Conservation (phyloP, 1,139 yeast genomes). For the Debaryomyces fabryi region DNA sequence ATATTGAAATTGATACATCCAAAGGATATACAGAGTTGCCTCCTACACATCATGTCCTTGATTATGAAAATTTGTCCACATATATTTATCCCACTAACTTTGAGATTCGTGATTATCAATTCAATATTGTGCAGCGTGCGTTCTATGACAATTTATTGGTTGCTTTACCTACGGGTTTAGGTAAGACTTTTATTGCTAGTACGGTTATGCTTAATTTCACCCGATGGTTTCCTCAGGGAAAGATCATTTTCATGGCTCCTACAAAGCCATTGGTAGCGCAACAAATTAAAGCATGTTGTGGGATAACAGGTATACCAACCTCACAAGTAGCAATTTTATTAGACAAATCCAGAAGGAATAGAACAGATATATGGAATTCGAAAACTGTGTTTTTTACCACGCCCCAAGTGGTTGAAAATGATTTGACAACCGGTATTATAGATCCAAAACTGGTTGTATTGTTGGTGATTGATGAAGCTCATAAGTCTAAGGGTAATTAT, state of each 20-base stretch:
- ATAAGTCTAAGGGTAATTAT: conserved; percentile 86
- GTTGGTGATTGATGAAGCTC: conserved; percentile 93
- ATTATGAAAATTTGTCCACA: conserved; percentile 42
- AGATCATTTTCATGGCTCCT: conserved; percentile 93
- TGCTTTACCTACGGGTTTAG: conserved; percentile 96
- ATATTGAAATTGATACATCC: not conserved
- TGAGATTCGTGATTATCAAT: conserved; percentile 86
- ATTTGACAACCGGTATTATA: conserved; percentile 70
- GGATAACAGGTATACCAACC: conserved; percentile 81
- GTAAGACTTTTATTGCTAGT: conserved; percentile 95
- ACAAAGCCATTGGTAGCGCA: conserved; percentile 97
- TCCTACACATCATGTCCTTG: conserved; percentile 56
- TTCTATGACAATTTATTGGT: conserved; percentile 76
- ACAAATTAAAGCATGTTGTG: conserved; percentile 91
- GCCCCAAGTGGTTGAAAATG: conserved; percentile 95
- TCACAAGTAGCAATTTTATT: conserved; percentile 77
- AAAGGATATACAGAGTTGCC: conserved; percentile 8
- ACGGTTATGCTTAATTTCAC: conserved; percentile 89
- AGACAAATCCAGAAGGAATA: conserved; percentile 65
- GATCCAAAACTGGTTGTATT: conserved; percentile 77
- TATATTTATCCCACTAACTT: conserved; percentile 86
- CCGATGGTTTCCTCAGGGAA: conserved; percentile 79
- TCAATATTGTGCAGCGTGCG: conserved; percentile 72
- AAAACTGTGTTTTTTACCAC: conserved; percentile 90
- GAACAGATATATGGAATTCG: conserved; percentile 73